Base-by-base conservation (phyloP, 2,329 filamentous ascomycete genomes). In the Purpureocillium takamizusanense region DNA sequence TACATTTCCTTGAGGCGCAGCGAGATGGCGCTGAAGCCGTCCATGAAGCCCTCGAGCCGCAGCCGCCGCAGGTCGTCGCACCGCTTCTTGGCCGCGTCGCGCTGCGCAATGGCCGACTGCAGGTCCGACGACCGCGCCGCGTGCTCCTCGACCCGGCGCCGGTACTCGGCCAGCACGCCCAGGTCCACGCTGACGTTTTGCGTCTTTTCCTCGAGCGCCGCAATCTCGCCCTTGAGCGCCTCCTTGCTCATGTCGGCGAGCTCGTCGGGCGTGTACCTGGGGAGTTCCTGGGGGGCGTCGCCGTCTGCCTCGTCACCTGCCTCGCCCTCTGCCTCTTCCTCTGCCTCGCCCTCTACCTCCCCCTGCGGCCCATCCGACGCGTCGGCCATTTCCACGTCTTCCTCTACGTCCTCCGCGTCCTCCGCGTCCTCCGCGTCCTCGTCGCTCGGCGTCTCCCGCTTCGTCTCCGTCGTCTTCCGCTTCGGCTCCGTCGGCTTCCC, bases 1-100 rank as follows among this genome's bases (percentile, higher is more conserved):
- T 98, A 98, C 92, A 98, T 98, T 57, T 98, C 92, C 69, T 98
- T 98, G 33, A 98, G 72, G 1, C 90, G 84, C 17, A 95, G 72
- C 2, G 90, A 97, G 61, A 98, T 98, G 45, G 79, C 83, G 53
- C 83, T 83, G 67, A 98, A 97, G 30, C 94, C 92, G 57, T 94
- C 87, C 89, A 97, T 97, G 74, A 98, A 98, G 28, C 92, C 90
- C 51, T 95, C 90, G 7, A 97, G 72, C 23, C 92, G 86, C 36
- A 95, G 71, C 12, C 87, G 84, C 11, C 92, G 85, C 37, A 98
- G 78, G 48, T 95, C 88, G 53, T 97, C 90, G 51, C 89, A 88
- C 8, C 88, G 83, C 57, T 86, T 86, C 74, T 97, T 98, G 48
- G 87, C 88, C 1, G 78, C 67, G 56, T 98, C 94, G 38, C 92